Percentiles rank a stretch among this genome's conserved stretches.
These are phyloP conservation scores for Blastomyces emzantsi DNA, from an alignment of 2,329 filamentous ascomycete species.

Conservation along the genomic window DNA sequence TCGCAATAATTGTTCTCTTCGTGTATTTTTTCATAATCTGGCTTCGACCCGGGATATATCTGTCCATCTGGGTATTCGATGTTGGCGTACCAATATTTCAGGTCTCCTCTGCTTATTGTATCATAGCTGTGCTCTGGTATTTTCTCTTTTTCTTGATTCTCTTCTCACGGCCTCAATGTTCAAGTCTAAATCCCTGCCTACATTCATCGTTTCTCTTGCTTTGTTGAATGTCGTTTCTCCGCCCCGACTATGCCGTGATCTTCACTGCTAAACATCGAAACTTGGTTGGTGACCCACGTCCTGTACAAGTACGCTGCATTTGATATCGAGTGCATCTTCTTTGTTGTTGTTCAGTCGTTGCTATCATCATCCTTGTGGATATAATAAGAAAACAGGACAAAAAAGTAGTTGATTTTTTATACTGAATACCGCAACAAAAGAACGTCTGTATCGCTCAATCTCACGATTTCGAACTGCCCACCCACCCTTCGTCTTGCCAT, in stretches of 20 bases:
- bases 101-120: neutral
- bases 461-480: neutral
- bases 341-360: neutral
- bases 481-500: neutral
- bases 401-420: neutral
- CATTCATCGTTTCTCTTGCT: neutral
- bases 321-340: neutral
- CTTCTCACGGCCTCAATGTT: neutral
- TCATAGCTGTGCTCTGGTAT: neutral
- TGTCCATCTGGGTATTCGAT: neutral
- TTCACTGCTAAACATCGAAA: neutral
- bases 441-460: neutral
- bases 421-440: neutral
- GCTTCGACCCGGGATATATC: neutral
- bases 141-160: neutral
- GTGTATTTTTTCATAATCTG: neutral
- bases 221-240: neutral
- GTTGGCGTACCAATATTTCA: neutral
- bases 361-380: neutral
- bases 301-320: neutral
- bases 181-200: no score
- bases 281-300: neutral
- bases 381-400: neutral
- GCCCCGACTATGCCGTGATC: neutral
- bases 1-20: neutral